Evolutionary conservation across 495 filamentous ascomycete species (phyloP), one percentile per base, ranked within the genome.

Genomic region (Rusavskia elegans): DNA sequence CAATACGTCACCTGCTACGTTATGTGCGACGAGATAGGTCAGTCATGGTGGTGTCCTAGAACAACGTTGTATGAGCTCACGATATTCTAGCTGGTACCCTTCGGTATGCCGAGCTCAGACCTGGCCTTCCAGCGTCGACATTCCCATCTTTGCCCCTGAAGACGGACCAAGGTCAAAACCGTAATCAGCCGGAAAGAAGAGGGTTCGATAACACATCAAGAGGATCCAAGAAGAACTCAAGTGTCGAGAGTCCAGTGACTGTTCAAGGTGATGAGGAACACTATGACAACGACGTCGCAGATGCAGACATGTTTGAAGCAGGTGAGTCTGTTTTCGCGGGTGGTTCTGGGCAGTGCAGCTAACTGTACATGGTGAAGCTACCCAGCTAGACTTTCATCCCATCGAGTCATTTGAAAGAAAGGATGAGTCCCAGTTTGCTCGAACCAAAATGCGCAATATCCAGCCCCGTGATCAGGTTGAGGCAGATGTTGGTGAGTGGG

Each of bases 21-120:
- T 13, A 85, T 84, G 66, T 96, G 92, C 57, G 90, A 96, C 64
- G 84, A 87, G 38, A 85, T 96, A 55, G 87, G 81, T 83, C 62
- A 57, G 68, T 29, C 13, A 10, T 32, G 5, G n/a, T 13, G 9
- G 8, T 20, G 2, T 8, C 17, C 14, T 11, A 11, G 19, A 6
- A 1, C 9, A 20, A 4, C 20, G 10, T 7, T 13, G 42, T 3
- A 20, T 1, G 21, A 3, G 36, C 44, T 56, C 5, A 56, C 7
- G 16, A 45, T 6, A 59, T 32, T n/a, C 38, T 56, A 84, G 82
- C 90, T 55, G 93, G 90, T 2, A 96, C 93, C 0, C 64, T 77
- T 52, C 72, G 79, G 41, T 69, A 70, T 29, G 78, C 76, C 39
- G 66, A 74, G 10, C 57, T 95, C 10, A 78, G 78, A 38, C 83